A percentile compares a stretch with the other conserved stretches of the same genome.
Evolutionary conservation across 176 grass and related monocot genomes (phyloP).

Genomic region (Aegilops speltoides): DNA sequence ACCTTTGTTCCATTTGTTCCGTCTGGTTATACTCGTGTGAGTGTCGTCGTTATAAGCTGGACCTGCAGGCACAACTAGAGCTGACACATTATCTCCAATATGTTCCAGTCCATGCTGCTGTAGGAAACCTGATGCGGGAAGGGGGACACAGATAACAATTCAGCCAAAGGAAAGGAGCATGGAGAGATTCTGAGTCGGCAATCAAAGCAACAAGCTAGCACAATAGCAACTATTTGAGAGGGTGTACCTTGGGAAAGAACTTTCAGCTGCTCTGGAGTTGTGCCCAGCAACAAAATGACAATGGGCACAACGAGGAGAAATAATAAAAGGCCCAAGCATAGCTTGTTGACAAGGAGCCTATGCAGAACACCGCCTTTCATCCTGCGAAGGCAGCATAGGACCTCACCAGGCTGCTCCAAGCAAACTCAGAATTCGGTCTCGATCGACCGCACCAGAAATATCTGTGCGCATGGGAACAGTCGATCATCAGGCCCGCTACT

Average conservation of each 20-base stretch:
- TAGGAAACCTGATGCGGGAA: slow-evolving; percentile 26
- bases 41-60: neutral
- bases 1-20: slow-evolving; percentile 43
- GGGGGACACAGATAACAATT: neutral
- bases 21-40: neutral
- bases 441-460: neutral
- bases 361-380: slow-evolving; percentile 41
- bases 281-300: slow-evolving; percentile 28
- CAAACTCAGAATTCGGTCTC: neutral
- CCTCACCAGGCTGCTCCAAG: neutral
- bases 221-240: neutral
- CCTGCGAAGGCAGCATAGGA: slow-evolving; percentile 32
- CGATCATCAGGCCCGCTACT: neutral
- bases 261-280: slow-evolving; percentile 35
- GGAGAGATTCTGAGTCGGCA: neutral
- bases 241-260: slow-evolving; percentile 38
- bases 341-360: slow-evolving; percentile 36
- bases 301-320: slow-evolving; percentile 28
- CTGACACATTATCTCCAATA: neutral
- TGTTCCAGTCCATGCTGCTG: slow-evolving; percentile 24
- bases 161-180: neutral
- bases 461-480: neutral
- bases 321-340: slow-evolving; percentile 29
- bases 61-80: slow-evolving; percentile 1
- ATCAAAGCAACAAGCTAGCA: neutral